Evolutionary conservation across 2,329 filamentous ascomycete species (phyloP).

Genomic region (Alternaria sp.): DNA sequence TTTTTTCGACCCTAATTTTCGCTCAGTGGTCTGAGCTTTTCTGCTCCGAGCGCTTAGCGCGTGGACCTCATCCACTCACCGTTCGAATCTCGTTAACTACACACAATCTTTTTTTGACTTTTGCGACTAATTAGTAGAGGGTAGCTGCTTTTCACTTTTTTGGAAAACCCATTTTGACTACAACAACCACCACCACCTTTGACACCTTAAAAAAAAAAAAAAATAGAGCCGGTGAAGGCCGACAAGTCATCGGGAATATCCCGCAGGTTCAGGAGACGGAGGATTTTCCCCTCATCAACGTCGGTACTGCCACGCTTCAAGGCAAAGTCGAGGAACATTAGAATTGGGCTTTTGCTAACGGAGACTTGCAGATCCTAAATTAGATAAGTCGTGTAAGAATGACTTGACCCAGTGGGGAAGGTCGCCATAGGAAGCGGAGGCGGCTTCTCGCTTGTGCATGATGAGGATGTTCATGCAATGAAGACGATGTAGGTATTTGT

Average conservation of each 20-base stretch:
- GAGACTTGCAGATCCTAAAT: background rate
- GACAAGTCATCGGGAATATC: background rate
- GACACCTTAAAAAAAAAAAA: no score
- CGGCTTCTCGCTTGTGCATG: background rate
- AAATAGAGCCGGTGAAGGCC: background rate
- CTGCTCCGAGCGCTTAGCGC: no score
- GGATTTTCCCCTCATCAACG: conserved; percentile 5
- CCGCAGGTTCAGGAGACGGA: background rate
- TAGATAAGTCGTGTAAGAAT: background rate
- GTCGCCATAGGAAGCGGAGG: background rate
- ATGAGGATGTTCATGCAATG: background rate
- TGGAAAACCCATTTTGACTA: no score
- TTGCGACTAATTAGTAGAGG: no score
- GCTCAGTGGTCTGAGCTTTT: no score
- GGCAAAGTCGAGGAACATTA: background rate
- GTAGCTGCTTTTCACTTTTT: no score
- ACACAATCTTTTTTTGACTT: no score
- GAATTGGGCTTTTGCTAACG: background rate
- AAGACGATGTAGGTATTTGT: background rate
- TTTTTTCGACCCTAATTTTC: no score
- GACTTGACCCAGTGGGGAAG: background rate
- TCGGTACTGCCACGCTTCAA: conserved; percentile 2
- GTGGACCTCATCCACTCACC: no score
- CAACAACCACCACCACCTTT: no score
- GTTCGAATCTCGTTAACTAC: no score